A percentile compares a stretch with the other conserved stretches of the same genome.
phyloP scores from a whole-genome alignment of 345 rosid genomes.

The Eucalyptus dawsonii region DNA sequence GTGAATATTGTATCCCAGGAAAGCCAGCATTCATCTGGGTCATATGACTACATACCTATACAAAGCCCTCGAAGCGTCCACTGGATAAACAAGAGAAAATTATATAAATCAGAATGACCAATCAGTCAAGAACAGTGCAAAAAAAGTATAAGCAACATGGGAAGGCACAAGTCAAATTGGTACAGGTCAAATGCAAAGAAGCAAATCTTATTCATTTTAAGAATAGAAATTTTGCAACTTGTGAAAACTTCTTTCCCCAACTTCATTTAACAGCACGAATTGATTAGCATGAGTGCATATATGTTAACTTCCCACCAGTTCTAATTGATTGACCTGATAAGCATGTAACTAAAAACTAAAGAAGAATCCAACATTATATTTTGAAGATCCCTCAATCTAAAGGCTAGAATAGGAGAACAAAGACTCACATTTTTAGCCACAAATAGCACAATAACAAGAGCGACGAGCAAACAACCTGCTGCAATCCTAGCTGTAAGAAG shows the following conservation, averaged over 20 bases:
- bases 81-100: constrained; percentile 14
- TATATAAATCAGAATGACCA: background rate
- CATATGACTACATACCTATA: constrained; percentile 33
- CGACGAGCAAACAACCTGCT: constrained; percentile 42
- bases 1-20: background rate
- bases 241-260: background rate
- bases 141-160: background rate
- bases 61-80: constrained; percentile 73
- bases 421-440: constrained; percentile 54
- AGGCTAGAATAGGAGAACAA: background rate
- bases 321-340: background rate
- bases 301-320: background rate
- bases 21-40: background rate
- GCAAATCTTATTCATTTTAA: background rate
- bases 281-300: background rate
- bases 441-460: constrained; percentile 41
- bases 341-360: background rate
- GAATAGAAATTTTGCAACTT: background rate
- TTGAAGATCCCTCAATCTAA: background rate
- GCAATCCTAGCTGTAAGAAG: constrained; percentile 56
- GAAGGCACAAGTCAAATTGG: background rate
- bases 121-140: background rate
- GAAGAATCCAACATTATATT: background rate
- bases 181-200: background rate
- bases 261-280: background rate